These are phyloP conservation scores for Trametes cingulata DNA, from an alignment of 768 basidiomycete species.

Conservation along the genomic window DNA sequence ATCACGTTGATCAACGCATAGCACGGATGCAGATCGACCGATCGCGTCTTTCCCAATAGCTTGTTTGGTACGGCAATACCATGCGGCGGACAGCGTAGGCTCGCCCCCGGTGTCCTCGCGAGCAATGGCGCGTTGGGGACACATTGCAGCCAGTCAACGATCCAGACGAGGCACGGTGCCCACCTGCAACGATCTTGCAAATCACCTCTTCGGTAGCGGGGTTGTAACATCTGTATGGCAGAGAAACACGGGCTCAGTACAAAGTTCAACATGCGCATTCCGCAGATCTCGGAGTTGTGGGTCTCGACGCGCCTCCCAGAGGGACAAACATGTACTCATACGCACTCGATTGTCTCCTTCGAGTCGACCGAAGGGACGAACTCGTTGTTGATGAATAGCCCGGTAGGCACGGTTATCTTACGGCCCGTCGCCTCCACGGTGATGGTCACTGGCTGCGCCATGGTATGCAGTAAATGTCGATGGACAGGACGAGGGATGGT, in stretches of 20 bases:
- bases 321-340: conserved; percentile 20
- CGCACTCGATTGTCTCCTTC: conserved; percentile 62
- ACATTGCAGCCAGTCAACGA: background rate
- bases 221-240: conserved; percentile 60
- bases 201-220: conserved; percentile 79
- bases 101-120: background rate
- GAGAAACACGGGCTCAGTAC: conserved; percentile 11
- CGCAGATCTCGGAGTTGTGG: conserved; percentile 10
- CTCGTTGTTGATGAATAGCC: conserved; percentile 90
- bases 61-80: background rate
- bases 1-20: background rate
- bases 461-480: conserved; percentile 15
- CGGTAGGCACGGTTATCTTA: conserved; percentile 67
- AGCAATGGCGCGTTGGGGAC: background rate
- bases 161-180: background rate
- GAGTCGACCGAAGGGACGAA: conserved; percentile 80
- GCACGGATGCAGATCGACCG: conserved; percentile 2
- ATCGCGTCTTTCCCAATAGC: background rate
- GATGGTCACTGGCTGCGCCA: conserved; percentile 27
- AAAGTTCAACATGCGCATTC: background rate
- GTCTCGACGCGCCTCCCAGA: background rate
- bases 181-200: conserved; percentile 60
- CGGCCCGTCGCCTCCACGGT: conserved; percentile 30
- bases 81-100: background rate
- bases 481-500: conserved; percentile 1